Evolutionary conservation across 1,284 basidiomycete genomes (phyloP).

Genomic region (Sporisorium exsertum): DNA sequence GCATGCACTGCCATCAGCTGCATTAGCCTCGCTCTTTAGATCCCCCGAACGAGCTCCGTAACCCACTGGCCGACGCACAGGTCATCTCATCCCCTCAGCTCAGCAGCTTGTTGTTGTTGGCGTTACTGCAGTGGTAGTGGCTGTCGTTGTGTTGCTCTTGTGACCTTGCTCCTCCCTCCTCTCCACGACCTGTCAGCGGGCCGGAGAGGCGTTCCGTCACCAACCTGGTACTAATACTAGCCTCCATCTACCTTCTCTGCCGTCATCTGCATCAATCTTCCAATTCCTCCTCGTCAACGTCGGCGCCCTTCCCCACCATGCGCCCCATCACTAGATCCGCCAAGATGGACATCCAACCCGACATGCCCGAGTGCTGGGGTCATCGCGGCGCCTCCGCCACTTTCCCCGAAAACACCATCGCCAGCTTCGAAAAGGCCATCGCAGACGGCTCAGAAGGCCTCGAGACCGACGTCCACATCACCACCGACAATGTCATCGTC

Average conservation of each 20-base stretch:
- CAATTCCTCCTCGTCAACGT: not conserved
- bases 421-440: constrained; percentile 67
- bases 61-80: not conserved
- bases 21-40: not conserved
- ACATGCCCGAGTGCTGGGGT: constrained; percentile 65
- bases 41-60: not conserved
- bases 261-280: constrained; percentile 8
- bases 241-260: constrained; percentile 34
- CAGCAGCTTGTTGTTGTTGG: constrained; percentile 6
- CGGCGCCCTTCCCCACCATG: constrained; percentile 32
- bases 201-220: constrained; percentile 9
- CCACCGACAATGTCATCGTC: constrained; percentile 85
- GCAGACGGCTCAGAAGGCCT: constrained; percentile 67
- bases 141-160: not conserved
- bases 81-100: not conserved
- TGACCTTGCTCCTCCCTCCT: not conserved
- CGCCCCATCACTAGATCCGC: constrained; percentile 59
- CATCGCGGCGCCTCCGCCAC: constrained; percentile 68
- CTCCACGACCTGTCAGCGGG: constrained; percentile 13
- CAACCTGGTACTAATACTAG: constrained; percentile 40
- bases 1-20: not conserved
- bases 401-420: constrained; percentile 69
- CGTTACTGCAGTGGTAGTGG: no score
- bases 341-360: constrained; percentile 47
- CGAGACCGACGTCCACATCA: constrained; percentile 90